These are phyloP conservation scores for Trifolium fragiferum DNA, from an alignment of 306 rosid genomes.

Conservation along the genomic window DNA sequence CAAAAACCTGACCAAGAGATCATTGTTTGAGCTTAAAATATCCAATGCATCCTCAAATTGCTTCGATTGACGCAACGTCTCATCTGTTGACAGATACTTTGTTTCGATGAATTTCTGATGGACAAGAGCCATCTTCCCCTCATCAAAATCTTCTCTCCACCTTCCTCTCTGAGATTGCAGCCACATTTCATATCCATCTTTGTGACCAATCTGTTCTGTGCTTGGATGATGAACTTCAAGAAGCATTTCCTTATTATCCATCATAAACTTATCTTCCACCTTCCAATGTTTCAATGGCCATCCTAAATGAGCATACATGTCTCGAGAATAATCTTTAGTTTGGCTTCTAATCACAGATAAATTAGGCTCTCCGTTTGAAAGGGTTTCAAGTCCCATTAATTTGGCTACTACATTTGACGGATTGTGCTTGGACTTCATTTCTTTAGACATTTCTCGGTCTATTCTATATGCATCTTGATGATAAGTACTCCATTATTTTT, in stretches of 20 bases:
- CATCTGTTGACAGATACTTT: slow-evolving; percentile 68
- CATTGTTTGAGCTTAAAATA: slow-evolving; percentile 80
- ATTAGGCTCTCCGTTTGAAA: slow-evolving; percentile 60
- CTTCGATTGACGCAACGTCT: slow-evolving; percentile 67
- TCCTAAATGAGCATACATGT: slow-evolving; percentile 51
- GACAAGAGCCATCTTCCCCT: slow-evolving; percentile 71
- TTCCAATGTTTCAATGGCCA: slow-evolving; percentile 58
- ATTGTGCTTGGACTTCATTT: slow-evolving; percentile 58
- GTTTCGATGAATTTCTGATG: slow-evolving; percentile 78
- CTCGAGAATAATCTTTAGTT: slow-evolving; percentile 53
- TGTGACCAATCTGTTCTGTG: slow-evolving; percentile 51
- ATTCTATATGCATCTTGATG: slow-evolving; percentile 67
- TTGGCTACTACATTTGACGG: slow-evolving; percentile 89
- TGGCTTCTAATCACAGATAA: slow-evolving; percentile 39
- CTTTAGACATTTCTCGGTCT: slow-evolving; percentile 82
- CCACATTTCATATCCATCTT: slow-evolving; percentile 72
- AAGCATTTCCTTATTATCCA: slow-evolving; percentile 55
- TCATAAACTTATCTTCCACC: slow-evolving; percentile 51
- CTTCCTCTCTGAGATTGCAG: slow-evolving; percentile 59
- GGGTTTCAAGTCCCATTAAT: slow-evolving; percentile 91
- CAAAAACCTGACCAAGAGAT: slow-evolving; percentile 67
- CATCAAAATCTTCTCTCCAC: slow-evolving; percentile 51
- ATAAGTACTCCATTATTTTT: slow-evolving; percentile 54
- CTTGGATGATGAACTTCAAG: slow-evolving; percentile 56
- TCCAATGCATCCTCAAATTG: slow-evolving; percentile 83